Conservation (phyloP, 495 filamentous ascomycete species). For the Penicillium salamii region DNA sequence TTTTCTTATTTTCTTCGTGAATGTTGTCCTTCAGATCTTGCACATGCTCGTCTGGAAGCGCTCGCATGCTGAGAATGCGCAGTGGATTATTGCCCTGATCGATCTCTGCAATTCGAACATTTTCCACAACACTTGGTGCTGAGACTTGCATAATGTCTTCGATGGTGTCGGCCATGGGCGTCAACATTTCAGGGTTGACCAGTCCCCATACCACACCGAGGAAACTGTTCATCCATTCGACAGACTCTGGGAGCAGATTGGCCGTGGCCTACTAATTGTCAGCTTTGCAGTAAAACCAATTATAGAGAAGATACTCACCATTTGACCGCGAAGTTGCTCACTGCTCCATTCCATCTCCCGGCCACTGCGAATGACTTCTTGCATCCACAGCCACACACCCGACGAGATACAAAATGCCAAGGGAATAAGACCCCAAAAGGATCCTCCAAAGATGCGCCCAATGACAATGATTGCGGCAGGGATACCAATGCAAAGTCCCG, state of each 20-base stretch:
- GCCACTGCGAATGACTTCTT: constrained; percentile 77
- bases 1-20: constrained; percentile 72
- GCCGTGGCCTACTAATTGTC: constrained; percentile 55
- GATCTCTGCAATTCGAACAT: constrained; percentile 94
- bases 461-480: constrained; percentile 70
- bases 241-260: constrained; percentile 88
- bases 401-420: constrained; percentile 64
- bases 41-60: constrained; percentile 80
- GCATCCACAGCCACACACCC: constrained; percentile 83
- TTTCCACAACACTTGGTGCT: constrained; percentile 83
- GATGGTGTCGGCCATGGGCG: constrained; percentile 65
- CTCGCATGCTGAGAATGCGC: constrained; percentile 83
- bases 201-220: constrained; percentile 81
- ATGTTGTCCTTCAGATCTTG: constrained; percentile 75
- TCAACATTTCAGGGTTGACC: constrained; percentile 91
- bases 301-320: constrained; percentile 43
- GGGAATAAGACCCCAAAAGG: constrained; percentile 71
- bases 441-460: constrained; percentile 75
- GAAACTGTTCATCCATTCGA: constrained; percentile 92
- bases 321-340: constrained; percentile 80
- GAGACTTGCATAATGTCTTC: constrained; percentile 97
- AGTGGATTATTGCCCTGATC: constrained; percentile 88
- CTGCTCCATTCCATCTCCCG: constrained; percentile 84
- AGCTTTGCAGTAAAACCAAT: constrained; percentile 2
- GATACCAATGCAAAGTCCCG: constrained; percentile 63